Evolutionary conservation across 768 basidiomycete species (phyloP).

Genomic region (Chalciporus piperatus): DNA sequence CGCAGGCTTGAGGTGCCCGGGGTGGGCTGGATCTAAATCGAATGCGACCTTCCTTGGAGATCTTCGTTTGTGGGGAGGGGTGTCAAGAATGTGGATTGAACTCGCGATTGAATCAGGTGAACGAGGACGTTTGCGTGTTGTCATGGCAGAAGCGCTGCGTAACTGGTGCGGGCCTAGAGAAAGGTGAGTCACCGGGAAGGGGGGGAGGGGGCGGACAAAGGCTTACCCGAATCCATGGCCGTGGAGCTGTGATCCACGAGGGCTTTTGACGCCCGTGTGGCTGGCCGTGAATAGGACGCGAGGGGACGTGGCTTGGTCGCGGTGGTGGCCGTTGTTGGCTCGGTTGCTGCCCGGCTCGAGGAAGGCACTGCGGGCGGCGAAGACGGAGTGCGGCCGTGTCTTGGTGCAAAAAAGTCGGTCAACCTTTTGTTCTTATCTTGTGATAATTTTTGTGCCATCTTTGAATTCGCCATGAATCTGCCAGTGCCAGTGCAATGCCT

Average conservation of each 20-base stretch:
- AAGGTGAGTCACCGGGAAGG: constrained; percentile 1
- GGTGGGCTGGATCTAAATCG: constrained; percentile 4
- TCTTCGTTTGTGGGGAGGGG: constrained; percentile 14
- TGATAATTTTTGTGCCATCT: constrained; percentile 19
- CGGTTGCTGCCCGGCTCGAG: background rate
- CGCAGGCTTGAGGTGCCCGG: constrained; percentile 4
- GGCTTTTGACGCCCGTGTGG: constrained; percentile 7
- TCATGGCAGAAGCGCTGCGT: constrained; percentile 12
- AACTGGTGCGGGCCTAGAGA: constrained; percentile 12
- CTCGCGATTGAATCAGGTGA: constrained; percentile 18
- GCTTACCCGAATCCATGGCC: constrained; percentile 18
- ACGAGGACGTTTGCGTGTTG: constrained; percentile 26
- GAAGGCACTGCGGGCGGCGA: constrained; percentile 4
- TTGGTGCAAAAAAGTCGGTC: constrained; percentile 47
- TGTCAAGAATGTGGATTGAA: background rate
- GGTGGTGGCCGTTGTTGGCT: background rate
- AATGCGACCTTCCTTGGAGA: constrained; percentile 18
- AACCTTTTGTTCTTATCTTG: constrained; percentile 29
- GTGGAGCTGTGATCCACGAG: background rate
- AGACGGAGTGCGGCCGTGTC: constrained; percentile 17
- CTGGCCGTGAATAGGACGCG: constrained; percentile 4
- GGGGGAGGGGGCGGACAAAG: background rate
- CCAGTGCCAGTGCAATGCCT: no score
- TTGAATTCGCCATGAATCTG: background rate
- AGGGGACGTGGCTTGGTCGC: constrained; percentile 14